phyloP scores from a whole-genome alignment of 208 protist genomes.

The Perkinsela sp. region DNA sequence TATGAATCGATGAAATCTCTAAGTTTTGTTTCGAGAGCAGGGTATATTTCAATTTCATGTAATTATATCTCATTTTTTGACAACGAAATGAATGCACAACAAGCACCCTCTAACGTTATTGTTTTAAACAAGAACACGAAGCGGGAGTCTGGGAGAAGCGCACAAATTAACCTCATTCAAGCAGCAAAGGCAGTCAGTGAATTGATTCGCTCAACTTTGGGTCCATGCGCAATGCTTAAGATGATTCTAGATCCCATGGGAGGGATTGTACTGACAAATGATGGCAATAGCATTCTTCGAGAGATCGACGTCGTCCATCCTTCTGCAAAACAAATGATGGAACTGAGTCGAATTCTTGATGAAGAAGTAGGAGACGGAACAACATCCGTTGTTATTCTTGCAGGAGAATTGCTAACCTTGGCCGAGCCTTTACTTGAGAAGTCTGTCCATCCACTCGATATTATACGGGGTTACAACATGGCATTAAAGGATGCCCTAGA shows the following conservation, averaged over 20 bases:
- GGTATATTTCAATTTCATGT: too few relatives aligned
- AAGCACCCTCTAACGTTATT: conserved; percentile 35
- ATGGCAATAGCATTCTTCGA: conserved; percentile 98
- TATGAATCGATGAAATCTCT: too few relatives aligned
- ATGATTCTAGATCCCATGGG: conserved; percentile 99
- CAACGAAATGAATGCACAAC: conserved; percentile 5
- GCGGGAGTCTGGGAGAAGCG: conserved; percentile 82
- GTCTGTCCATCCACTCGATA: conserved; percentile 91
- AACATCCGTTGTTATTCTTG: conserved; percentile 95
- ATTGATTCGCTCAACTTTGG: conserved; percentile 95
- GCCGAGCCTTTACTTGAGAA: conserved; percentile 88
- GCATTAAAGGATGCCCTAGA: conserved; percentile 81
- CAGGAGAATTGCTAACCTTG: conserved; percentile 88
- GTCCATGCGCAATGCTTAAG: conserved; percentile 98
- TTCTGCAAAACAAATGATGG: conserved; percentile 97
- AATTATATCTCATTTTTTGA: too few relatives aligned
- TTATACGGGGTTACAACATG: conserved; percentile 83
- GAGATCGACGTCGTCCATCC: conserved; percentile 99
- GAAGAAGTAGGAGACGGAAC: conserved; percentile 98
- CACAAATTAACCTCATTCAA: conserved; percentile 91
- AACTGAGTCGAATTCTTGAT: conserved; percentile 92
- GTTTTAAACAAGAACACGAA: conserved; percentile 79
- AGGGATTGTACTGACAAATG: conserved; percentile 97
- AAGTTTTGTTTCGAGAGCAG: too few relatives aligned
- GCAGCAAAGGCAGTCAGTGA: conserved; percentile 91